Evolutionary conservation across 176 grass and related monocot genomes (phyloP).

Genomic region (Lolium rigidum): DNA sequence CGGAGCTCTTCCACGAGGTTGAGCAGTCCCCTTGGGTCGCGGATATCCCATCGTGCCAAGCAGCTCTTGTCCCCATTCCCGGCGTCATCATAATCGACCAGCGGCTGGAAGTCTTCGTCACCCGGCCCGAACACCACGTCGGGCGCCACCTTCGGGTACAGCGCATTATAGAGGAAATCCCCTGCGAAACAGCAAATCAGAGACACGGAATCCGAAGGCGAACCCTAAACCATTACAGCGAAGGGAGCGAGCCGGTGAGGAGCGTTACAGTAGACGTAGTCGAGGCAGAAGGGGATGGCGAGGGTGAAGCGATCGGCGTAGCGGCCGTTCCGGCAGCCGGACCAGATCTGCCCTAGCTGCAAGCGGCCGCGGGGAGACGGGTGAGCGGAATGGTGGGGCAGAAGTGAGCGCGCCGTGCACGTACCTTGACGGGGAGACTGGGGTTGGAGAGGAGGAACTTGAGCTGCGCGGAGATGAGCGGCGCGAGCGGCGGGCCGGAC

Average conservation of each 20-base stretch:
- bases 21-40: constrained; percentile 57
- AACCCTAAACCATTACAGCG: constrained; percentile 31
- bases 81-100: constrained; percentile 40
- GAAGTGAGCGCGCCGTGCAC: neutral
- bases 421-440: constrained; percentile 76
- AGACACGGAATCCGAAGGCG: neutral
- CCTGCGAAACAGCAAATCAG: constrained; percentile 57
- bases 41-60: constrained; percentile 66
- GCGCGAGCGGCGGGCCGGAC: constrained; percentile 45
- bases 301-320: constrained; percentile 84
- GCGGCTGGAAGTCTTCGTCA: constrained; percentile 74
- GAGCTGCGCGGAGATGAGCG: constrained; percentile 83
- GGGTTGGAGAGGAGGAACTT: constrained; percentile 71
- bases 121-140: constrained; percentile 78
- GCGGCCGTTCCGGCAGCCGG: constrained; percentile 68
- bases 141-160: constrained; percentile 66
- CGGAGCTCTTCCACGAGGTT: constrained; percentile 69
- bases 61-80: constrained; percentile 58
- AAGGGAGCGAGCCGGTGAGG: neutral
- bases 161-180: constrained; percentile 90
- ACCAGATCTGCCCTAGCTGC: constrained; percentile 80
- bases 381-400: neutral
- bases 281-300: constrained; percentile 94
- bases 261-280: constrained; percentile 85
- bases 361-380: constrained; percentile 5